A percentile compares a stretch with the other conserved stretches of the same genome.
These are phyloP conservation scores for Vaccinium darrowii DNA, from an alignment of 148 eudicot species.

Conservation along the genomic window DNA sequence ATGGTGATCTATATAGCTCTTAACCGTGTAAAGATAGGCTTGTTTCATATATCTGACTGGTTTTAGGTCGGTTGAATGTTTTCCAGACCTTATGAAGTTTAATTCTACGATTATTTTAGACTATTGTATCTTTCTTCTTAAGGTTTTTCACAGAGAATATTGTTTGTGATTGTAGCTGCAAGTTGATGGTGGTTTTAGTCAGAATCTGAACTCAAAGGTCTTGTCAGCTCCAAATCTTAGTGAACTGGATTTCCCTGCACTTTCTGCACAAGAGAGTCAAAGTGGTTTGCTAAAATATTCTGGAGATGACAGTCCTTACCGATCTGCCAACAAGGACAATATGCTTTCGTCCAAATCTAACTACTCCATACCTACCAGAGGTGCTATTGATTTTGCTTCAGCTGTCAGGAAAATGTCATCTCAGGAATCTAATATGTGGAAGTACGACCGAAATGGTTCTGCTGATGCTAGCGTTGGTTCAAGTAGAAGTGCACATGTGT, in stretches of 20 bases:
- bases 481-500: slow-evolving; percentile 67
- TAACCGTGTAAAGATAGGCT: not conserved
- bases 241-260: slow-evolving; percentile 78
- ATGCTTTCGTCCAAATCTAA: slow-evolving; percentile 51
- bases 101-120: not conserved
- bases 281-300: slow-evolving; percentile 46
- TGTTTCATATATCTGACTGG: slow-evolving; percentile 1
- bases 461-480: slow-evolving; percentile 65
- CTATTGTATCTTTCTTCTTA: not conserved
- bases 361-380: slow-evolving; percentile 60
- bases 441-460: slow-evolving; percentile 68
- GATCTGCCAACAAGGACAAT: slow-evolving; percentile 56
- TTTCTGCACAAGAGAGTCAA: slow-evolving; percentile 55
- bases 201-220: slow-evolving; percentile 55
- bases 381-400: slow-evolving; percentile 82
- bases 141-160: not conserved
- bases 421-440: slow-evolving; percentile 71
- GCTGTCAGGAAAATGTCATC: slow-evolving; percentile 85
- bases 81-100: not conserved
- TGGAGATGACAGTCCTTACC: slow-evolving; percentile 60
- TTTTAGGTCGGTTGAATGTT: not conserved
- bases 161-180: slow-evolving; percentile 64
- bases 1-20: not conserved
- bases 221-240: slow-evolving; percentile 74
- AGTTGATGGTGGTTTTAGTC: slow-evolving; percentile 76